A percentile compares a stretch with the other conserved stretches of the same genome.
These are phyloP conservation scores for Aspergillus ellipticus DNA, from an alignment of 495 filamentous ascomycete species.

Conservation along the genomic window DNA sequence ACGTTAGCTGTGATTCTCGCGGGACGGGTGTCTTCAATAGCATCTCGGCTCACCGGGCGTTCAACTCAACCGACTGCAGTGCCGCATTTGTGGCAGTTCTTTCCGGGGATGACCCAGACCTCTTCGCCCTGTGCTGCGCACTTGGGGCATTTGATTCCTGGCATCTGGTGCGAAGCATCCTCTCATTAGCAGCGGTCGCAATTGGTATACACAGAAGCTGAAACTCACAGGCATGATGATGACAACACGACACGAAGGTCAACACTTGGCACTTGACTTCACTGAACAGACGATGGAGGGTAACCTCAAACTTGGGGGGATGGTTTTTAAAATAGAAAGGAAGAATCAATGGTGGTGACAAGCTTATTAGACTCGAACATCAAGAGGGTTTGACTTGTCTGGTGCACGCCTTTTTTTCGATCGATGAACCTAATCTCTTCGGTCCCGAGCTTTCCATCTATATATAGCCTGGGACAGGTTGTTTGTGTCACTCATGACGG, in stretches of 20 bases:
- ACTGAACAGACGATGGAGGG: not conserved
- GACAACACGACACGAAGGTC: not conserved
- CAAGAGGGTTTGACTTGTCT: conserved; percentile 1
- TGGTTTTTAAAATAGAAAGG: not conserved
- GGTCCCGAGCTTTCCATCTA: conserved; percentile 9
- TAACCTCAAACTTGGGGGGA: not conserved
- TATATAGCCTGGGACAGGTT: conserved; percentile 16
- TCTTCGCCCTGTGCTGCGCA: conserved; percentile 38
- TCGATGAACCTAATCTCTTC: conserved; percentile 13
- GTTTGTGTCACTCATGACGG: not conserved
- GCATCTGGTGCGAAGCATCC: conserved; percentile 32
- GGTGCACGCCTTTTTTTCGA: not conserved
- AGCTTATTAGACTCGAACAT: conserved; percentile 1
- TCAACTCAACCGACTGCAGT: too few relatives aligned
- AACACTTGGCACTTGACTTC: not conserved
- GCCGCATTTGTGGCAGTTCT: conserved; percentile 45
- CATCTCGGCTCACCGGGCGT: too few relatives aligned
- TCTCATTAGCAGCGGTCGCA: not conserved
- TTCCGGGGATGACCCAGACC: conserved; percentile 50
- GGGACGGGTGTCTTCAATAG: too few relatives aligned
- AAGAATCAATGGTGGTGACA: not conserved
- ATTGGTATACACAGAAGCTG: not conserved
- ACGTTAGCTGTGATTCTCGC: too few relatives aligned
- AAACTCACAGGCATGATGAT: conserved; percentile 14
- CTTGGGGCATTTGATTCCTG: conserved; percentile 46